phyloP scores from a whole-genome alignment of 192 early-diverging fungal species.

The Paraglomus brasilianum region DNA sequence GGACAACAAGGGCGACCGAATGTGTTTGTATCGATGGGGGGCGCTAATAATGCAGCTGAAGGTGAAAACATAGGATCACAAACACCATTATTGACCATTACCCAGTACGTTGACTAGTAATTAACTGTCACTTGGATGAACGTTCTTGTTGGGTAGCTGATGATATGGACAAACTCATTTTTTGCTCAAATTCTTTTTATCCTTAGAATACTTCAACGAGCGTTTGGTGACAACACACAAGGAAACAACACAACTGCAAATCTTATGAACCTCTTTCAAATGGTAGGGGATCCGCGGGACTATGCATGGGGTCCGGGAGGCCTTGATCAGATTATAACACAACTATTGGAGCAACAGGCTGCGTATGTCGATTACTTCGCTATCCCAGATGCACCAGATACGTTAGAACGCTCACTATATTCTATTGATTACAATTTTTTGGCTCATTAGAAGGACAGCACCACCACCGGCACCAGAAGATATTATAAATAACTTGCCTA shows the following conservation, averaged over 20 bases:
- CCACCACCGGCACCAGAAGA: constrained; percentile 84
- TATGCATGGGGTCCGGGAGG: constrained; percentile 83
- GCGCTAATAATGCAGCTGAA: not conserved
- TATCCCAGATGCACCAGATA: no score
- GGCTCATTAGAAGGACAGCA: constrained; percentile 52
- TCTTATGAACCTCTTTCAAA: constrained; percentile 32
- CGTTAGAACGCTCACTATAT: no score
- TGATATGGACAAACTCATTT: constrained; percentile 34
- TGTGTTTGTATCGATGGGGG: constrained; percentile 31
- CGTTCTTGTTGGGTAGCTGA: not conserved
- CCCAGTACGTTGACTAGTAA: not conserved
- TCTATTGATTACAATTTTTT: not conserved
- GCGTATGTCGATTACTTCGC: constrained; percentile 42
- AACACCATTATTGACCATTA: constrained; percentile 1
- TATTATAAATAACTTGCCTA: constrained; percentile 64
- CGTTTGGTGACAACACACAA: constrained; percentile 27
- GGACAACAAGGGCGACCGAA: constrained; percentile 28
- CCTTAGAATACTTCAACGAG: constrained; percentile 25
- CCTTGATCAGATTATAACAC: constrained; percentile 87
- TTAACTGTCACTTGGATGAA: not conserved
- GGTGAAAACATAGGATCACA: not conserved
- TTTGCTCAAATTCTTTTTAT: constrained; percentile 32
- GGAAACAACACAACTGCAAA: constrained; percentile 16
- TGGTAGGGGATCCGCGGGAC: constrained; percentile 62
- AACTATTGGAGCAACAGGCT: constrained; percentile 72